Conservation (phyloP, 2,329 filamentous ascomycete genomes). For the Cryoendolithus antarcticus region DNA sequence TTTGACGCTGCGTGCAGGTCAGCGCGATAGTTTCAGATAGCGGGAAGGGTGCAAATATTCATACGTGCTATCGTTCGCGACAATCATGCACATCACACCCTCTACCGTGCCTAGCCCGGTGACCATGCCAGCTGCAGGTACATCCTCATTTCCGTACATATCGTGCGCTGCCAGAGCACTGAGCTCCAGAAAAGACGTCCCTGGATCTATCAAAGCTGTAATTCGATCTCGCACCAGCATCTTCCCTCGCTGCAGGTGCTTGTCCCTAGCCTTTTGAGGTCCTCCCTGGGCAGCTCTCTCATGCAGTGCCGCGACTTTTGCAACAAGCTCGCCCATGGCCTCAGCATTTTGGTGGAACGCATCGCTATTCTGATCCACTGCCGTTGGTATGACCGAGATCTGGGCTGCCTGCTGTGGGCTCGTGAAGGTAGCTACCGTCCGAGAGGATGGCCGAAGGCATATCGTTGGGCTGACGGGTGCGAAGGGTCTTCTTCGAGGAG, state of each 20-base stretch:
- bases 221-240: constrained; percentile 89
- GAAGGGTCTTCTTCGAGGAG: background rate
- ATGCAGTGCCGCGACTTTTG: constrained; percentile 57
- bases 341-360: constrained; percentile 71
- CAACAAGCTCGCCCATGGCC: constrained; percentile 64
- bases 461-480: no score
- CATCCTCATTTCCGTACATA: constrained; percentile 74
- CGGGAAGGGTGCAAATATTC: constrained; percentile 1
- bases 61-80: constrained; percentile 81
- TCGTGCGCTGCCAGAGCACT: constrained; percentile 80
- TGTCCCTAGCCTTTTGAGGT: constrained; percentile 67
- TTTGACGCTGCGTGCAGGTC: constrained; percentile 50
- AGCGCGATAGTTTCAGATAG: constrained; percentile 1
- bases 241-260: constrained; percentile 79
- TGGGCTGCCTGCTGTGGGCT: constrained; percentile 69
- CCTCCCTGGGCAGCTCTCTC: constrained; percentile 57
- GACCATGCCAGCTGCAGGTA: constrained; percentile 82
- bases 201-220: constrained; percentile 74
- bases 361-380: constrained; percentile 62
- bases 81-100: constrained; percentile 82
- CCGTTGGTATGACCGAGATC: constrained; percentile 65
- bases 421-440: constrained; percentile 61
- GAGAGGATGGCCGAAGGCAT: constrained; percentile 2
- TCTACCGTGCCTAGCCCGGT: constrained; percentile 84
- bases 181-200: constrained; percentile 85